Evolutionary conservation across 305 asterid species (phyloP), one percentile per base, ranked within the genome.

Genomic region (Fraxinus nigra): DNA sequence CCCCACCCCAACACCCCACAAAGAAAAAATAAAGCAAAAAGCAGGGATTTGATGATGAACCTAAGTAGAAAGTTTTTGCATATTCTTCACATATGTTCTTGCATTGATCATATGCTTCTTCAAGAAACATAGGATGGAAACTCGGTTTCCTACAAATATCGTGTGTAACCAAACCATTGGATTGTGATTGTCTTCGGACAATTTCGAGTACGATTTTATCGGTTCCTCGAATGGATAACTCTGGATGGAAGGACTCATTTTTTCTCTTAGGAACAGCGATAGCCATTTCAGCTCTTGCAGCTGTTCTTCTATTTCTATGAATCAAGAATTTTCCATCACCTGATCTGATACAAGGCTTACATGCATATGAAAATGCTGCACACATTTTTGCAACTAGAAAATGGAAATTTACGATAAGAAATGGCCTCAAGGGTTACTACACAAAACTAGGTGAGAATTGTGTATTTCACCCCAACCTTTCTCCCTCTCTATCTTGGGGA

Each of bases 41-140:
- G 18, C 16, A 65, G 40, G 20, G 22, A 74, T 72, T n/a, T 26
- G 8, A 18, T 73, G 33, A 61, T 24, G 78, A 33, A 92, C 97
- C 97, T 78, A 92, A 83, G 86, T 92, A 93, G 89, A 93, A 93
- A 5, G 98, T 93, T 76, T 92, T 93, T 3, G 98, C 98, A 88
- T 92, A 89, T 87, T 92, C 98, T 46, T 90, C 92, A 87, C 98
- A 93, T 37, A 93, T 85, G 20, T 88, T 91, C 80, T 88, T 90
- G 90, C 97, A 93, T 82, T 92, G 81, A 11, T 85, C 88, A 79
- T 93, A 93, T 0, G 93, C 88, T 82, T 93, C 95, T 59, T 90
- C 91, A 83, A 92, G 95, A 82, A 93, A 92, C 89, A 78, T 4
- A 0, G 95, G 95, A 78, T 80, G 65, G 81, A 91, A 92, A 70